phyloP scores from a whole-genome alignment of 2,329 filamentous ascomycete species.

The Aureobasidium zeae region DNA sequence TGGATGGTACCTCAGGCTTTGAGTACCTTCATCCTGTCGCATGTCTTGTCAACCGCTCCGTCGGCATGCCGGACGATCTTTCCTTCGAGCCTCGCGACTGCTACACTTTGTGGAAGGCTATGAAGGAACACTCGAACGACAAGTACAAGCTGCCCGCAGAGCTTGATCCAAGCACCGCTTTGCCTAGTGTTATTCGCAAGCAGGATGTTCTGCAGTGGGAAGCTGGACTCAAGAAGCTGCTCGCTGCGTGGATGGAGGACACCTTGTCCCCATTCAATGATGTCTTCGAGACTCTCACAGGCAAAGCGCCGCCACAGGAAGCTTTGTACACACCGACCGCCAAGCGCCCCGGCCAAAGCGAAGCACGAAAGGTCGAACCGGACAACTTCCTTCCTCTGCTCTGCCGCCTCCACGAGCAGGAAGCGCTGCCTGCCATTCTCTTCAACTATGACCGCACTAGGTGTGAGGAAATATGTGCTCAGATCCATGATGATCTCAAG shows the following conservation, averaged over 20 bases:
- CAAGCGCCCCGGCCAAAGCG: constrained; percentile 21
- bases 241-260: constrained; percentile 53
- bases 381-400: constrained; percentile 49
- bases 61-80: constrained; percentile 59
- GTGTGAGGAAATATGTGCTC: constrained; percentile 52
- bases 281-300: constrained; percentile 42
- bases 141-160: constrained; percentile 36
- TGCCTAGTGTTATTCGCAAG: constrained; percentile 52
- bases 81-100: constrained; percentile 64
- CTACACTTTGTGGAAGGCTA: constrained; percentile 53
- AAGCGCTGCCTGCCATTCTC: constrained; percentile 61
- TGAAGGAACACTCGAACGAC: constrained; percentile 49
- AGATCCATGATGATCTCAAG: constrained; percentile 45
- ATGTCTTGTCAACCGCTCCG: constrained; percentile 50
- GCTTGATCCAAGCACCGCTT: constrained; percentile 41
- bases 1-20: constrained; percentile 44
- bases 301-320: not conserved
- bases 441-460: constrained; percentile 64
- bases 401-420: constrained; percentile 50
- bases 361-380: constrained; percentile 20
- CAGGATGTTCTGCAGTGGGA: constrained; percentile 60
- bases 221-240: constrained; percentile 46
- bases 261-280: constrained; percentile 43
- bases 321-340: constrained; percentile 12
- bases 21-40: constrained; percentile 57